Conservation (phyloP, 805 yeast species). For the Lachancea cidri region DNA sequence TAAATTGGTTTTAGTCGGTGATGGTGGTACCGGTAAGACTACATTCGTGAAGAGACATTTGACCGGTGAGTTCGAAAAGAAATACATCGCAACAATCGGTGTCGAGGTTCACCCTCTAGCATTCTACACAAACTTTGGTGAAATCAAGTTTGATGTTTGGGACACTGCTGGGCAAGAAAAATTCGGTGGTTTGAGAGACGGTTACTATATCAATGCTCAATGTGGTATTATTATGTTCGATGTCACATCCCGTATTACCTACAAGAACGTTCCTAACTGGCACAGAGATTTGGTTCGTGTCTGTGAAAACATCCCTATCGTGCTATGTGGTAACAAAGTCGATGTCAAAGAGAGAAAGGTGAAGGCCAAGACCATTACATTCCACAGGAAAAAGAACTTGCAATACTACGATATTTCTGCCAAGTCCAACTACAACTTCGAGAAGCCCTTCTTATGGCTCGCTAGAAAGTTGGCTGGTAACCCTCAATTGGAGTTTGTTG, state of each 20-base stretch:
- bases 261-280: slow-evolving; percentile 99
- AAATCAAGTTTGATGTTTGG: slow-evolving; percentile 98
- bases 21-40: slow-evolving; percentile 99
- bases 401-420: slow-evolving; percentile 99
- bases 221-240: slow-evolving; percentile 99
- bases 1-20: slow-evolving; percentile 98
- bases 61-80: slow-evolving; percentile 99
- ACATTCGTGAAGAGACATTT: slow-evolving; percentile 99
- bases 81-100: slow-evolving; percentile 98
- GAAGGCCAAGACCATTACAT: slow-evolving; percentile 98
- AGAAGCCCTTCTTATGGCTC: slow-evolving; percentile 99
- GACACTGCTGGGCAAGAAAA: slow-evolving; percentile 99
- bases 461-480: slow-evolving; percentile 99
- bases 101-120: slow-evolving; percentile 99
- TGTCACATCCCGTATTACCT: slow-evolving; percentile 98
- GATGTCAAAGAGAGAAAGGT: slow-evolving; percentile 99
- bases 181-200: slow-evolving; percentile 99
- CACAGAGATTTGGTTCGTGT: slow-evolving; percentile 99
- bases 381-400: slow-evolving; percentile 99
- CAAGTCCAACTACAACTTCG: slow-evolving; percentile 98
- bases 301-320: slow-evolving; percentile 99
- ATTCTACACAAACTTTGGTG: slow-evolving; percentile 97
- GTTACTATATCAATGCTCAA: slow-evolving; percentile 98
- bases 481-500: slow-evolving; percentile 97
- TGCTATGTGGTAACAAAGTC: slow-evolving; percentile 98